phyloP scores from a whole-genome alignment of 176 grass and related monocot genomes.

The Neostapfia colusana region DNA sequence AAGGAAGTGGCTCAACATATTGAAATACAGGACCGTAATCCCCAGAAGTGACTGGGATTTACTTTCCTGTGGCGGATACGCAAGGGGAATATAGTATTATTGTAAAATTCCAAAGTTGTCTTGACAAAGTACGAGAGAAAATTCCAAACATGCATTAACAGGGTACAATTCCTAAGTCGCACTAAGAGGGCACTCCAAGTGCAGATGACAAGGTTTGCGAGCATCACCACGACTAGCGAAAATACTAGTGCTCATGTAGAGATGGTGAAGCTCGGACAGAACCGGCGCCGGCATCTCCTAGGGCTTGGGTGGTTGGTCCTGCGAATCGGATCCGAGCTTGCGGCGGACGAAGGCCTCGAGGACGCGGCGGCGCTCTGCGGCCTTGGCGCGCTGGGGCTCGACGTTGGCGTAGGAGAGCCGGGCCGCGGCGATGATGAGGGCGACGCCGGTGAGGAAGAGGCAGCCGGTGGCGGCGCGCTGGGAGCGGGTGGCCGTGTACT shows the following conservation, averaged over 20 bases:
- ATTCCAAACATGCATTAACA: background rate
- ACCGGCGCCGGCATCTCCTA: background rate
- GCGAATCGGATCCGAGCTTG: conserved; percentile 17
- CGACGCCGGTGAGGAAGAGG: conserved; percentile 47
- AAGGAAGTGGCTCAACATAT: background rate
- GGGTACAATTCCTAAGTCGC: background rate
- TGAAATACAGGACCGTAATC: background rate
- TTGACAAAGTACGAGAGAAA: background rate
- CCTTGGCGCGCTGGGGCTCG: conserved; percentile 55
- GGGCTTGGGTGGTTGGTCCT: conserved; percentile 1
- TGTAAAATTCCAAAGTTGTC: background rate
- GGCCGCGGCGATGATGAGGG: conserved; percentile 41
- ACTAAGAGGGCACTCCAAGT: too few relatives aligned
- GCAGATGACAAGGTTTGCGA: too few relatives aligned
- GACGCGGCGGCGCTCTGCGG: conserved; percentile 44
- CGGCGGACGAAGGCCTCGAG: conserved; percentile 46
- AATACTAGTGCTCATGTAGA: background rate
- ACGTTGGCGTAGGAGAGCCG: conserved; percentile 61
- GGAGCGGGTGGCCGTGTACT: conserved; percentile 34
- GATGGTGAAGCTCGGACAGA: background rate
- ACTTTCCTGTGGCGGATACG: background rate
- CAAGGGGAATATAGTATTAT: too few relatives aligned
- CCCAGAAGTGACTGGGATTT: background rate
- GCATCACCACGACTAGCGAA: too few relatives aligned
- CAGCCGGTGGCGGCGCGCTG: conserved; percentile 35